Conservation (phyloP, 2,329 filamentous ascomycete genomes). For the Calonectria pauciramosa region DNA sequence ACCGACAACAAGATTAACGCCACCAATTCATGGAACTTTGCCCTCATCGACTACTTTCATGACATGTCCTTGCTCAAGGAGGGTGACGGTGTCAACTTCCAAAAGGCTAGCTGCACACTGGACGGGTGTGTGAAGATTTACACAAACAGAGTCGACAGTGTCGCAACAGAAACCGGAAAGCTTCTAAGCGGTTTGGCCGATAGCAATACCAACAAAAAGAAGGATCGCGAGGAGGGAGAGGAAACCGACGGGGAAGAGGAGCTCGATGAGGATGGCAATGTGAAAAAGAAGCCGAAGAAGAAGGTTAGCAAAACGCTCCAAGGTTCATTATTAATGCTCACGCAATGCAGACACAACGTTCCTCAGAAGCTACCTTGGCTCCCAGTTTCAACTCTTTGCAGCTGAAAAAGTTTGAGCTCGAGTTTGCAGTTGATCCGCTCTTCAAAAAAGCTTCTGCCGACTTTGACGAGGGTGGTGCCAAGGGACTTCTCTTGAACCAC, state of each 20-base stretch:
- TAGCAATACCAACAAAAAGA: constrained; percentile 83
- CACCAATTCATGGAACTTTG: constrained; percentile 98
- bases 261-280: constrained; percentile 71
- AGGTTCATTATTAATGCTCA: constrained; percentile 21
- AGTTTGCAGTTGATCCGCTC: constrained; percentile 96
- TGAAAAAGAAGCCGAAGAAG: constrained; percentile 77
- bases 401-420: constrained; percentile 96
- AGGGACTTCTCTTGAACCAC: constrained; percentile 94
- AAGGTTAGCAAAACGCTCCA: constrained; percentile 66
- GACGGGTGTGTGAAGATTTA: constrained; percentile 99
- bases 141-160: constrained; percentile 97
- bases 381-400: constrained; percentile 90
- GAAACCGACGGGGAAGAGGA: constrained; percentile 77
- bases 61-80: constrained; percentile 98
- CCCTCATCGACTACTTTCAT: constrained; percentile 99
- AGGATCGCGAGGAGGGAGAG: constrained; percentile 75
- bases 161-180: constrained; percentile 97
- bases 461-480: constrained; percentile 97
- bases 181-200: constrained; percentile 94
- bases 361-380: constrained; percentile 93
- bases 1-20: constrained; percentile 99
- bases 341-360: constrained; percentile 71
- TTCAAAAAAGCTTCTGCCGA: constrained; percentile 99
- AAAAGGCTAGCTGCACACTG: constrained; percentile 96
- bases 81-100: constrained; percentile 97